phyloP scores from a whole-genome alignment of 2,329 filamentous ascomycete genomes.

The Cordyceps militaris region DNA sequence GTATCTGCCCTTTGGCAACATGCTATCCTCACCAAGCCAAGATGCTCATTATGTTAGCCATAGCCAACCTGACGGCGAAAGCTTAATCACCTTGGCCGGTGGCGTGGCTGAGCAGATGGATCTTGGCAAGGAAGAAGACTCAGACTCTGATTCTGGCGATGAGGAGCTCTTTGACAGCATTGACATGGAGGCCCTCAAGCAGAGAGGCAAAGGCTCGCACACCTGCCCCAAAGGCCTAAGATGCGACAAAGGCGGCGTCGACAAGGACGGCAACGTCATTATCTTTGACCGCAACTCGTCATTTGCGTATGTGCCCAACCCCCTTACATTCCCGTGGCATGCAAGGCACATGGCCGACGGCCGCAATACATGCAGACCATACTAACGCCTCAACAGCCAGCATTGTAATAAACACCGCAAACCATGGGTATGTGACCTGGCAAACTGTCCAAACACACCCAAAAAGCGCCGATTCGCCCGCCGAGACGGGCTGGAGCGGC shows the following conservation, averaged over 20 bases:
- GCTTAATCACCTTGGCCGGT: background rate
- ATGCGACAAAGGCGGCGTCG: slow-evolving; percentile 35
- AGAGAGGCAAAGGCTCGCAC: slow-evolving; percentile 33
- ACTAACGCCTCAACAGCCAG: slow-evolving; percentile 25
- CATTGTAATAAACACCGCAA: slow-evolving; percentile 38
- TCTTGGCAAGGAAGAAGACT: slow-evolving; percentile 18
- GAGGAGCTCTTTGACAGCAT: slow-evolving; percentile 30
- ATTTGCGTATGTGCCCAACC: slow-evolving; percentile 26
- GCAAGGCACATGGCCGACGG: background rate
- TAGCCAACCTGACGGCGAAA: background rate
- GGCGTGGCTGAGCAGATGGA: slow-evolving; percentile 1
- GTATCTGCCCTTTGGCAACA: background rate
- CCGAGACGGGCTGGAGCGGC: slow-evolving; percentile 35
- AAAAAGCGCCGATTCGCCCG: slow-evolving; percentile 36
- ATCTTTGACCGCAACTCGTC: slow-evolving; percentile 36
- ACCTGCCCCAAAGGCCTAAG: slow-evolving; percentile 28
- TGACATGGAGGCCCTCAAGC: slow-evolving; percentile 33
- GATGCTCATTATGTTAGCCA: background rate
- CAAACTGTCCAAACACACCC: slow-evolving; percentile 33
- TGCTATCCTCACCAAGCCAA: background rate
- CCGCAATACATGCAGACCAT: background rate
- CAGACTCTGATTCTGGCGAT: slow-evolving; percentile 26
- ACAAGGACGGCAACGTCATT: slow-evolving; percentile 31
- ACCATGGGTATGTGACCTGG: slow-evolving; percentile 33
- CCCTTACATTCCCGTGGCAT: background rate